A percentile compares a stretch with the other conserved stretches of the same genome.
phyloP scores from a whole-genome alignment of 345 rosid species.

The Linum usitatissimum region DNA sequence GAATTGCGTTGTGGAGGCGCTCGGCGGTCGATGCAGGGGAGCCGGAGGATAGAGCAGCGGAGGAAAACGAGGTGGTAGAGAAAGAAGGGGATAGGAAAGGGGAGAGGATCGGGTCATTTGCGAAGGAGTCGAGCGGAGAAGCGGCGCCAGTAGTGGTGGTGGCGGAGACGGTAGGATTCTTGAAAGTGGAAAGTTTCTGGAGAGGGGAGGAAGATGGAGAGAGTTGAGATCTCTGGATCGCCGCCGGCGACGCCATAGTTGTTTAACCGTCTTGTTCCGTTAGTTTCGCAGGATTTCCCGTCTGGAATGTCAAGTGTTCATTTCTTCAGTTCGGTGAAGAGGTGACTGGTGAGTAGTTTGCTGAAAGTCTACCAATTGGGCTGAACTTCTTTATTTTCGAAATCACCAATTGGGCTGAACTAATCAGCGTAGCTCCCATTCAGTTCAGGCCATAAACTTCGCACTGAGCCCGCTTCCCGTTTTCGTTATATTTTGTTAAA shows the following conservation, averaged over 20 bases:
- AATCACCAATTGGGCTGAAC: no score
- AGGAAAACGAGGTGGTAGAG: slow-evolving; percentile 83
- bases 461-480: no score
- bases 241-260: slow-evolving; percentile 47
- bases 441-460: no score
- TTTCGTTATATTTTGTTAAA: no score
- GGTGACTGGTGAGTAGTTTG: no score
- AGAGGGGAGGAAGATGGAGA: slow-evolving; percentile 18
- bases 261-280: neutral
- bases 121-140: slow-evolving; percentile 64
- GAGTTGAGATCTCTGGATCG: slow-evolving; percentile 33
- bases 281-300: neutral
- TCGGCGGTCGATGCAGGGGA: slow-evolving; percentile 99
- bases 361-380: no score
- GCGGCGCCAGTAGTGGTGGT: slow-evolving; percentile 24
- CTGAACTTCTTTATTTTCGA: no score
- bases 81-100: slow-evolving; percentile 81
- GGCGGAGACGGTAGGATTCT: slow-evolving; percentile 8
- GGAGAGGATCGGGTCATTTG: slow-evolving; percentile 62
- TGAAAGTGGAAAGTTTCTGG: slow-evolving; percentile 17
- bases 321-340: no score
- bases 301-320: no score
- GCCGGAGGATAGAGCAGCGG: slow-evolving; percentile 94
- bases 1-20: slow-evolving; percentile 88
- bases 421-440: no score